These are phyloP conservation scores for Beauveria medogensis DNA, from an alignment of 2,329 filamentous ascomycete species.

Conservation along the genomic window DNA sequence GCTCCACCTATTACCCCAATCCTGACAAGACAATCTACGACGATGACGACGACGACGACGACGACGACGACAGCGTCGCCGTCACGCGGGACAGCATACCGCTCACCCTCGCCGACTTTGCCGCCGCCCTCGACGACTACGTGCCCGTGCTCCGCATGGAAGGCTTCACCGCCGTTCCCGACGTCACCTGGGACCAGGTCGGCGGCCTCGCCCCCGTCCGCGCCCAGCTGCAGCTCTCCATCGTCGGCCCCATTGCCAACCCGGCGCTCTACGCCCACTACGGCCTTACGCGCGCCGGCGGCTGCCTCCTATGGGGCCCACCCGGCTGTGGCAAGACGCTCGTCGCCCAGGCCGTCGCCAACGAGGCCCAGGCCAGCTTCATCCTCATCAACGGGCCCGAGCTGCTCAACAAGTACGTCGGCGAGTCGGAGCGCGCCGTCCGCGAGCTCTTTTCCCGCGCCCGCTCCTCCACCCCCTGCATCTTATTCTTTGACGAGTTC, in stretches of 20 bases:
- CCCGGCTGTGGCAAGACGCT: conserved; percentile 96
- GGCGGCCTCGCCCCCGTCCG: conserved; percentile 76
- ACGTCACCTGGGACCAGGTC: conserved; percentile 88
- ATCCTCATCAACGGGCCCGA: conserved; percentile 97
- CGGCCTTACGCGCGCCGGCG: conserved; percentile 73
- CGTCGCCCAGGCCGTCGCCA: conserved; percentile 90
- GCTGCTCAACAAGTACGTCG: conserved; percentile 94
- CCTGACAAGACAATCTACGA: not conserved
- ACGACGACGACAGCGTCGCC: not conserved
- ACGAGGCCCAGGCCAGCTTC: conserved; percentile 93
- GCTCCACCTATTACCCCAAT: conserved; percentile 19
- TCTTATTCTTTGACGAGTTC: conserved; percentile 97
- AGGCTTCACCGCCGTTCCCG: conserved; percentile 88
- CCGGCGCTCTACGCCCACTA: conserved; percentile 69
- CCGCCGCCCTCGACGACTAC: conserved; percentile 59
- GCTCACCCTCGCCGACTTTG: conserved; percentile 49
- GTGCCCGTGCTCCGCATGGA: conserved; percentile 67
- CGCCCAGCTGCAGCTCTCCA: conserved; percentile 72
- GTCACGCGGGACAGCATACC: not conserved
- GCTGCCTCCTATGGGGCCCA: conserved; percentile 91
- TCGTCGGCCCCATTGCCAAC: conserved; percentile 80
- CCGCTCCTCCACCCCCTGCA: conserved; percentile 77
- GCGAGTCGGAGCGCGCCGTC: conserved; percentile 88
- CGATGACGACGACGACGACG: not conserved
- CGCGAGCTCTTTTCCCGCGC: conserved; percentile 87